Conservation (phyloP, 176 grass and related monocot species). For the Musa beccarii region DNA sequence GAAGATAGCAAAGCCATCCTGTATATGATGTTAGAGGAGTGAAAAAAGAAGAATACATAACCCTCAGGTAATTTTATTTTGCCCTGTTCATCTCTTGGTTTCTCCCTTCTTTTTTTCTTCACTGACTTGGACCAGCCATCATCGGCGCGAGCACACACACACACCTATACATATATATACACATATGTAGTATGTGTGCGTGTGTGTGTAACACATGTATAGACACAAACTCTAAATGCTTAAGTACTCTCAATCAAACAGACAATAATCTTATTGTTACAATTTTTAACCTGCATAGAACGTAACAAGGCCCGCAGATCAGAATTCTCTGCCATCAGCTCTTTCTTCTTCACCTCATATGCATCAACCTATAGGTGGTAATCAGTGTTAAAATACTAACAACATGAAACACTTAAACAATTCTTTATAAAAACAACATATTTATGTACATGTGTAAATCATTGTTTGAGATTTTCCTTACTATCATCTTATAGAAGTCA, state of each 20-base stretch:
- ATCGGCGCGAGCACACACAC: no score
- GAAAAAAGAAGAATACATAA: no score
- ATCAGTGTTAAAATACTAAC: background rate
- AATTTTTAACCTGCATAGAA: slow-evolving; percentile 78
- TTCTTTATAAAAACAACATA: background rate
- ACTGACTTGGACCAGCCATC: no score
- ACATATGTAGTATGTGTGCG: no score
- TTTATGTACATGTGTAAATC: background rate
- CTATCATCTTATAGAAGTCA: slow-evolving; percentile 99
- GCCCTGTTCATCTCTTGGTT: no score
- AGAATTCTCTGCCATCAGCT: slow-evolving; percentile 77
- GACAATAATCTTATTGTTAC: background rate
- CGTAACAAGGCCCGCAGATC: slow-evolving; percentile 78
- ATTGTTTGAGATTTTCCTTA: slow-evolving; percentile 29
- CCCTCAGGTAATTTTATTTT: no score
- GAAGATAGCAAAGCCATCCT: no score
- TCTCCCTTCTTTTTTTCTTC: no score
- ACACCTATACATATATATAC: no score
- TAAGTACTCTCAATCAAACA: background rate
- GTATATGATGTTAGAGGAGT: no score
- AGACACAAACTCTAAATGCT: background rate
- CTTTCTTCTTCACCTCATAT: slow-evolving; percentile 95
- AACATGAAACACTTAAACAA: background rate
- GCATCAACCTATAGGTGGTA: slow-evolving; percentile 58
- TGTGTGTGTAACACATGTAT: no score